Evolutionary conservation across 2,329 filamentous ascomycete species (phyloP), one percentile per base, ranked within the genome.

Genomic region (Drechslerella coelobrocha): DNA sequence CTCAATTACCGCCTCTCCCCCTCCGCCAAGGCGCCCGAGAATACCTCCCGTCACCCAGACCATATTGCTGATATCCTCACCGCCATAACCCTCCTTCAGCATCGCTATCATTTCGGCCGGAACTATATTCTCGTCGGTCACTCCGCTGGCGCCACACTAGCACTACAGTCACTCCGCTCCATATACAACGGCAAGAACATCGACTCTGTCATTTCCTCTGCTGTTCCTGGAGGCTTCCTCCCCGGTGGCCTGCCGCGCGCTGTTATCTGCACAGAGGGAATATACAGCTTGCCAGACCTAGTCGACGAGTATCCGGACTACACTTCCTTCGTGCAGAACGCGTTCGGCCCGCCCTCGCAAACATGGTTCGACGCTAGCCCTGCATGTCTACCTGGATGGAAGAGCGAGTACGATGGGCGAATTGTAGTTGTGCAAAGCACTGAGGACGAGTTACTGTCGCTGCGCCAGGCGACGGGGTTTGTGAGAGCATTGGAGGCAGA

Each of bases 231-330:
- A 6, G 62, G 74, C 5, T 74, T 78, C 6, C 52, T 43, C 2
- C 73, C 65, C 7, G 76, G 80, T 2, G 78, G 77, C 4, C 76
- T 81, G 17, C 86, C 86, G 0, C 75, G 79, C 1, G 84, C 82
- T 2, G 78, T 89, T n/a, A 76, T 89, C 2, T 83, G 86, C 31
- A 78, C 89, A 19, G 84, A 84, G 61, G 88, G 89, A 0, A 85
- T 91, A 21, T 90, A 90, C 77, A 84, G 89, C 75, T 78, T 91
- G 8, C 81, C 81, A 6, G 82, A 81, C 0, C 78, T 90, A 19
- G 77, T 83, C 1, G 65, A 75, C 7, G 79, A 81, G 50, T 81
- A 84, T 43, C 68, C 73, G 2, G 77, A 80, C 34, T 91, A 91
- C 76, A 76, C 78, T 4, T 81, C 81, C 2, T 86, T 91, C 71